These are phyloP conservation scores for Suillus placidus DNA, from an alignment of 768 basidiomycete genomes.

Conservation along the genomic window DNA sequence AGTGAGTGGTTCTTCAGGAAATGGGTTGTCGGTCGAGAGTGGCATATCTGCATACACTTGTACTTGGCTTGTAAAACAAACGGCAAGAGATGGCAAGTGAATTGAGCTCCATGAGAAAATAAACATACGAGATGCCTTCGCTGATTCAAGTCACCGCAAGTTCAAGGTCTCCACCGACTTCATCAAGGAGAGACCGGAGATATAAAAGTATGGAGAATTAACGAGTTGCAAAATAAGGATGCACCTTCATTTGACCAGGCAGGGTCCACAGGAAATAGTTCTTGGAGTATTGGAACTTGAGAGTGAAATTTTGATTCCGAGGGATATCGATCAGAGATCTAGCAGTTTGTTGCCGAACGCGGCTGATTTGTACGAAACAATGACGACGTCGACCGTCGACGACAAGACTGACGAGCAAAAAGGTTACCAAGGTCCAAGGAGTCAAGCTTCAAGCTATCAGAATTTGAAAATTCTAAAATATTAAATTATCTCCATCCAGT, in stretches of 20 bases:
- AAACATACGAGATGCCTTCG: slow-evolving; percentile 54
- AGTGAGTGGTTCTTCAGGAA: too few relatives aligned
- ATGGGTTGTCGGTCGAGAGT: too few relatives aligned
- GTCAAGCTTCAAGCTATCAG: background rate
- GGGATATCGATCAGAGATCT: slow-evolving; percentile 12
- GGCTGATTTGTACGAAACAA: slow-evolving; percentile 35
- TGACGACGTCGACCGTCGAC: slow-evolving; percentile 1
- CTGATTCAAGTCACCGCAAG: slow-evolving; percentile 72
- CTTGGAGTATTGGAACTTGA: slow-evolving; percentile 65
- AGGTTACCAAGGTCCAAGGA: background rate
- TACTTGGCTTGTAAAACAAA: too few relatives aligned
- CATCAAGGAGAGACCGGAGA: slow-evolving; percentile 66
- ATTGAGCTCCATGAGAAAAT: too few relatives aligned
- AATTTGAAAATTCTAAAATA: slow-evolving; percentile 28
- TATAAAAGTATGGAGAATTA: slow-evolving; percentile 43
- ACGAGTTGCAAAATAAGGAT: slow-evolving; percentile 21
- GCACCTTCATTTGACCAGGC: slow-evolving; percentile 70
- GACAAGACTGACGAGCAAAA: slow-evolving; percentile 8
- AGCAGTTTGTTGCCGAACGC: slow-evolving; percentile 28
- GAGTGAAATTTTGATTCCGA: slow-evolving; percentile 48
- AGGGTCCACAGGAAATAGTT: slow-evolving; percentile 54
- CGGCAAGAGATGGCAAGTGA: too few relatives aligned
- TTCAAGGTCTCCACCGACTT: slow-evolving; percentile 70
- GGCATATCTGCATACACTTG: too few relatives aligned
- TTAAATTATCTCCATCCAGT: background rate